These are phyloP conservation scores for Botryosphaeria dothidea DNA, from an alignment of 2,329 filamentous ascomycete genomes.

Conservation along the genomic window DNA sequence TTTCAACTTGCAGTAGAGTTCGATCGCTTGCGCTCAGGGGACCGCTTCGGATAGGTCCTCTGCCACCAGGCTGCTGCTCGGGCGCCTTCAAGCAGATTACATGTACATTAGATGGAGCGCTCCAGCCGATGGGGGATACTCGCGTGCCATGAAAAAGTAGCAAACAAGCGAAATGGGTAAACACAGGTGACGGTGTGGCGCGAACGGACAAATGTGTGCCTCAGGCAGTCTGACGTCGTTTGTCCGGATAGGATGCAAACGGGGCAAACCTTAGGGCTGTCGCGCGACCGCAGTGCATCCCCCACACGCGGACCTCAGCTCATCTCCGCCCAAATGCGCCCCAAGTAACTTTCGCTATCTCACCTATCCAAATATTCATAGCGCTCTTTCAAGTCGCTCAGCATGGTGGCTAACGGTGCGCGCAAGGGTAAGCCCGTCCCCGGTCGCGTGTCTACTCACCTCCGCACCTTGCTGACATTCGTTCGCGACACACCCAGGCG, in stretches of 20 bases:
- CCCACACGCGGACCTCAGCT: slow-evolving; percentile 8
- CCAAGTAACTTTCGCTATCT: slow-evolving; percentile 8
- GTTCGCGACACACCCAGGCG: slow-evolving; percentile 19
- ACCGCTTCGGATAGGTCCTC: neutral
- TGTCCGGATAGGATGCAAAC: neutral
- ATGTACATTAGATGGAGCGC: slow-evolving; percentile 1
- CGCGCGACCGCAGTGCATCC: slow-evolving; percentile 9
- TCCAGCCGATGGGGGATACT: neutral
- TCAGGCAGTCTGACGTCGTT: neutral
- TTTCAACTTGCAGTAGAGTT: neutral
- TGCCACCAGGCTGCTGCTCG: neutral
- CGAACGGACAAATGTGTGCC: too few species aligned
- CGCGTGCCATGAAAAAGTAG: slow-evolving; percentile 1
- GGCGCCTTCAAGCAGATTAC: neutral
- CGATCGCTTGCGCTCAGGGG: too few species aligned
- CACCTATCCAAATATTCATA: slow-evolving; percentile 9
- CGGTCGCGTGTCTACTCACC: neutral
- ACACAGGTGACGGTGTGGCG: neutral
- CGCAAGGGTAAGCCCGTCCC: slow-evolving; percentile 35
- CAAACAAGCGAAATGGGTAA: neutral
- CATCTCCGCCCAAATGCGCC: slow-evolving; percentile 14
- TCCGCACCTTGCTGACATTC: neutral
- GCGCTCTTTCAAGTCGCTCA: neutral
- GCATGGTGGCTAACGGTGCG: slow-evolving; percentile 38
- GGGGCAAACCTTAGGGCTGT: slow-evolving; percentile 1